Conservation (phyloP, 495 filamentous ascomycete species). For the Xylaria cubensis region DNA sequence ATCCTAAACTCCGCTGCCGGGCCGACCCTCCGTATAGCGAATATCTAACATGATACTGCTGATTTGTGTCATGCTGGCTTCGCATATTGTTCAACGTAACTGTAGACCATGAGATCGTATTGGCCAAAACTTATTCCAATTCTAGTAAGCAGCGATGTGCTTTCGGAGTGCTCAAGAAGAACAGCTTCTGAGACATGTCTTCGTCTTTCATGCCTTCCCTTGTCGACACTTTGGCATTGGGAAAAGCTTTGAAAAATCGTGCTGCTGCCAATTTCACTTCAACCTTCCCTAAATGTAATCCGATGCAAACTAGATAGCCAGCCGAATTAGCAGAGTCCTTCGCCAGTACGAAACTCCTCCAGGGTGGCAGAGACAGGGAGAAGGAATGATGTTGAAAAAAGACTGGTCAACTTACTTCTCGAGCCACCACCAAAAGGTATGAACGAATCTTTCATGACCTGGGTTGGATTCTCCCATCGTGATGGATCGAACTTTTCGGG, state of each 20-base stretch:
- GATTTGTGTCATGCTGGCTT: background rate
- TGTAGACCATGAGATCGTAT: background rate
- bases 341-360: background rate
- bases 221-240: conserved; percentile 19
- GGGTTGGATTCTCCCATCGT: conserved; percentile 26
- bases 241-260: conserved; percentile 26
- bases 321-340: background rate
- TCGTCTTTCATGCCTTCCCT: conserved; percentile 19
- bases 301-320: conserved; percentile 21
- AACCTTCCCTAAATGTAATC: conserved; percentile 23
- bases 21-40: background rate
- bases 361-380: background rate
- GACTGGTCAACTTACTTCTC: conserved; percentile 16
- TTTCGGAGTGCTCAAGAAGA: conserved; percentile 14
- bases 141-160: background rate
- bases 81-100: background rate
- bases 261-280: conserved; percentile 22
- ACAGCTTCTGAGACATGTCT: conserved; percentile 21
- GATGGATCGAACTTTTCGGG: conserved; percentile 35
- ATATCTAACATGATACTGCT: background rate
- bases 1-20: background rate
- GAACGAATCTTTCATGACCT: conserved; percentile 24
- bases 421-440: conserved; percentile 26
- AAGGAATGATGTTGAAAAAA: background rate
- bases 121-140: background rate